phyloP scores from a whole-genome alignment of 2,329 filamentous ascomycete species.

The Phialophora verrucosa region DNA sequence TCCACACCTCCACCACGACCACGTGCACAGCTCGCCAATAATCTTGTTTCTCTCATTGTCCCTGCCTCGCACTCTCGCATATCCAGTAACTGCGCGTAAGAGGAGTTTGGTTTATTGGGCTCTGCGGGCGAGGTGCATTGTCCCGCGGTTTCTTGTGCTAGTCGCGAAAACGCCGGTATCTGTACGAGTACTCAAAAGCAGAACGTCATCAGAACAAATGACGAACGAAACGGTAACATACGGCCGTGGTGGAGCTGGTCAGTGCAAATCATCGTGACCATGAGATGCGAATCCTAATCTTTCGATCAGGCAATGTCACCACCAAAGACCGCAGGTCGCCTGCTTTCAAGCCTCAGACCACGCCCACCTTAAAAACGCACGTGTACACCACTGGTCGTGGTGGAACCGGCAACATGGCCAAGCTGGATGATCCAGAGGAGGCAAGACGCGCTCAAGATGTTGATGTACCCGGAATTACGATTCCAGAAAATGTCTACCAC shows the following conservation, averaged over 20 bases:
- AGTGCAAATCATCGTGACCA: conserved; percentile 12
- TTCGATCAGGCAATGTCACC: conserved; percentile 65
- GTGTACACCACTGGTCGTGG: conserved; percentile 89
- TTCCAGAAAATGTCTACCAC: conserved; percentile 49
- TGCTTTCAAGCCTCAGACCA: conserved; percentile 71
- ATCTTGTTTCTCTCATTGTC: background rate
- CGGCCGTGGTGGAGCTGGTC: conserved; percentile 39
- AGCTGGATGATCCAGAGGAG: conserved; percentile 66
- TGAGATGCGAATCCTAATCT: conserved; percentile 7
- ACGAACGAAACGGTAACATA: conserved; percentile 25
- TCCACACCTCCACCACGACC: background rate
- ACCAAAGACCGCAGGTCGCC: conserved; percentile 58
- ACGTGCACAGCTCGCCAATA: background rate
- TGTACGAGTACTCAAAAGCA: background rate
- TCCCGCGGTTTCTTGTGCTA: background rate
- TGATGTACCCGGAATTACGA: conserved; percentile 55
- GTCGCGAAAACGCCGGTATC: background rate
- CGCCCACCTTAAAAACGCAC: conserved; percentile 81
- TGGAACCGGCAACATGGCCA: conserved; percentile 86
- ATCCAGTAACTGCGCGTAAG: background rate
- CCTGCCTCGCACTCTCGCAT: background rate
- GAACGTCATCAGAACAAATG: background rate
- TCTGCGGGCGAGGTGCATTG: background rate
- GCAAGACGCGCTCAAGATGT: conserved; percentile 86
- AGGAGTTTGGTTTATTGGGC: background rate